Evolutionary conservation across 1,139 yeast species (phyloP), one percentile per base, ranked within the genome.

Genomic region (Dujonia santamariae): DNA sequence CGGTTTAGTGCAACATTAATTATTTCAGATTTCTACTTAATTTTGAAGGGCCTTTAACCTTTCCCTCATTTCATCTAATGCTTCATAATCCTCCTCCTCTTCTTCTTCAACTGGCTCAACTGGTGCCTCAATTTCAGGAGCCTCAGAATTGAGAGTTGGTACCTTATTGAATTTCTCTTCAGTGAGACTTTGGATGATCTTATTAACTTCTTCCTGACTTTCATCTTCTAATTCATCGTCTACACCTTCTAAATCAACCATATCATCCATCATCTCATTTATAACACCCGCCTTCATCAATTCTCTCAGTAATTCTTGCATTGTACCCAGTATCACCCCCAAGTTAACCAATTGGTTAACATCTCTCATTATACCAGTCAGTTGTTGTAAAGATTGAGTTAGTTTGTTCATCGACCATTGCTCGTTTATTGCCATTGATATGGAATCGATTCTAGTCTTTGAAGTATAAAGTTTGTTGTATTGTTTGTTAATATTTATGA

Each of bases 181-280:
- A 7, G 75, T 65, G 43, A 46, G 72, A 56, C 46, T 67, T 50
- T 45, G 72, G 59, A 51, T 67, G 26, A 72, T 72, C 56, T 71
- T 72, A 38, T 72, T 64, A 31, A 76, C 67, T 52, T 86, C 94
- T 26, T 79, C 86, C 45, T 82, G 87, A 2, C 83, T 81, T 41
- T 78, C 83, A 33, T 75, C 78, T 35, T 82, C 81, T 41, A 78
- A 72, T 39, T 82, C 86, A 28, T 71, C 83, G 36, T 80, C 69
- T 29, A 61, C 87, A 34, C 72, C 78, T 27, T 81, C 68, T 36
- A 74, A 62, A 42, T 90, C 97, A 39, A 92, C 67, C 50, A 87
- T 80, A 53, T 94, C 98, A 38, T 85, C 88, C 58, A 90, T 80
- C 97, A 94, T 92, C 54, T 94, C 98, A 47, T 85, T 88, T 41